Base-by-base conservation (phyloP, 148 eudicot species). In the Oxyria digyna region DNA sequence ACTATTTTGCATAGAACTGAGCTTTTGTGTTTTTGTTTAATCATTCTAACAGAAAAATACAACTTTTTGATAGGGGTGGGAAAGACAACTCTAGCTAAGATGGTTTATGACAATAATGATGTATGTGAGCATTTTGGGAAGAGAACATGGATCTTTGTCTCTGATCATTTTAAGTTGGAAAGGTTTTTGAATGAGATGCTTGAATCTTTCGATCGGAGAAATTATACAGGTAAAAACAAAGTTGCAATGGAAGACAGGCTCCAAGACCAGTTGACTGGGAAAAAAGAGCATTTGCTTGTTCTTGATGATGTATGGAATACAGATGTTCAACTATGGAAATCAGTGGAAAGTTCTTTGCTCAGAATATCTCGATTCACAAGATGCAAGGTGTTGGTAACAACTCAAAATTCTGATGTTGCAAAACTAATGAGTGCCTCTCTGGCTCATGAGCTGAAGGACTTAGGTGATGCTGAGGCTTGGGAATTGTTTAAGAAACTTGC, bases 161-260 rank as follows among this genome's bases (percentile, higher is more conserved):
- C 62, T 8, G 62, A 55, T 55, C 14, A 55, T 24, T 55, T 55
- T 11, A 26, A 14, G 1, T 3, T 55, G 33, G 24, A 3, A 4
- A 55, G 62, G 17, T 11, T 55, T 27, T 55, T 55, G 62, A 33
- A 55, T 55, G 62, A 55, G 62, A 55, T 55, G 62, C 32, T 26
- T 55, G 32, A 55, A 6, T 55, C 62, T 55, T 5, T 55, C 4
- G 26, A 15, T 0, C n/a, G 62, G 38, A 35, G 38, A n/a, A n/a
- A n/a, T n/a, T n/a, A n/a, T 35, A 0, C 15, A 23, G 15, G 20
- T 9, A 18, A 29, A 13, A 54, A 10, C 62, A 54, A n/a, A 23
- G 13, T 29, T 8, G 32, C 62, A 54, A 54, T 54, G 31, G 62
- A 54, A 24, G 62, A 23, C 31, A 8, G 9, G 17, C 32, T 57